Percentiles rank a stretch among this genome's conserved stretches.
Conservation (phyloP, 371 early-diverging fungal species). For the Dinochytrium kinnereticum region DNA sequence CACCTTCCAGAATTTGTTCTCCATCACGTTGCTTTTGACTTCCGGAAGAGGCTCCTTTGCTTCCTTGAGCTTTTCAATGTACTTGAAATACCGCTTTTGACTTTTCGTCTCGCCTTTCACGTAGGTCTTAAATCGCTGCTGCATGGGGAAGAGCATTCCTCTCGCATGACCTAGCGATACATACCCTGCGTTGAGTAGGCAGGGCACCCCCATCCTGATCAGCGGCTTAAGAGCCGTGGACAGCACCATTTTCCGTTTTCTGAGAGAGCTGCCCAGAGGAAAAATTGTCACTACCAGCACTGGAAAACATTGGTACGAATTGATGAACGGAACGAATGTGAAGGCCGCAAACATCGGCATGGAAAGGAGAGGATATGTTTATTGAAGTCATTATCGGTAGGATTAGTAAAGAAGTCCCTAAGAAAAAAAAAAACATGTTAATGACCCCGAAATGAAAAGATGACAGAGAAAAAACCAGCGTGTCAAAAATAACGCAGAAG, state of each 20-base stretch:
- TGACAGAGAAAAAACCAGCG: background rate
- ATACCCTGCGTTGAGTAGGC: too few species aligned
- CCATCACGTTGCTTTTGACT: constrained; percentile 35
- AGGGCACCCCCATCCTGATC: too few species aligned
- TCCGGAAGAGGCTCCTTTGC: constrained; percentile 18
- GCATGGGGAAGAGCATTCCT: constrained; percentile 21
- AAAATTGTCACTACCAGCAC: too few species aligned
- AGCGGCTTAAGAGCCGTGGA: too few species aligned
- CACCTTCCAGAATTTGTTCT: constrained; percentile 58
- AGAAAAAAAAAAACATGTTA: background rate
- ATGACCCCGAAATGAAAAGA: background rate
- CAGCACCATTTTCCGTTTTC: too few species aligned
- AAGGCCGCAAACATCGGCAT: too few species aligned
- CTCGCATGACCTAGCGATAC: too few species aligned
- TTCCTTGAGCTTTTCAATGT: constrained; percentile 35
- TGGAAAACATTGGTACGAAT: too few species aligned
- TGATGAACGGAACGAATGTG: too few species aligned
- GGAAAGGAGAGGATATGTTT: background rate
- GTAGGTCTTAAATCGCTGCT: constrained; percentile 42
- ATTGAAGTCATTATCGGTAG: background rate
- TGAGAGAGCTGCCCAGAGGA: too few species aligned
- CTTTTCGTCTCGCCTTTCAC: constrained; percentile 40
- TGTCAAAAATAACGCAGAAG: constrained; percentile 20
- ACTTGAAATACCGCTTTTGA: constrained; percentile 33
- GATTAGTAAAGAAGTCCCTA: background rate